Evolutionary conservation across 78 protist species (phyloP).

Genomic region (Chrysochromulina tobinii): DNA sequence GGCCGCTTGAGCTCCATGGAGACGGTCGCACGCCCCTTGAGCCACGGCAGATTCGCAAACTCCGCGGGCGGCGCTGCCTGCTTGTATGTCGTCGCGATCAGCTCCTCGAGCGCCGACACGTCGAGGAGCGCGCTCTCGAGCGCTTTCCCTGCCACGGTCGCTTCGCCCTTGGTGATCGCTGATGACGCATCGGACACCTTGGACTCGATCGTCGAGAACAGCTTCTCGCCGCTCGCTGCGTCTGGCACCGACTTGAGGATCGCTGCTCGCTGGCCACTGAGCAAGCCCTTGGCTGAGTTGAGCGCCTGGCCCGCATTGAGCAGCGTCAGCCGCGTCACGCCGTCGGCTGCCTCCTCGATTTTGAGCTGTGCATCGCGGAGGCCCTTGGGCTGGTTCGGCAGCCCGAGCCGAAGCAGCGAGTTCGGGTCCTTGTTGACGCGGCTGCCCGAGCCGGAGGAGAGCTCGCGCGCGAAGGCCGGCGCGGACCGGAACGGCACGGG

Average conservation of each 20-base stretch:
- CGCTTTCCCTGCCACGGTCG: too few species aligned
- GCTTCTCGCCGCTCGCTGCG: too few species aligned
- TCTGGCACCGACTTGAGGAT: neutral
- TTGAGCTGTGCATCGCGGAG: neutral
- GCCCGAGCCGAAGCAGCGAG: constrained; percentile 15
- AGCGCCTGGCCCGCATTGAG: neutral
- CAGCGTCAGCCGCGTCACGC: neutral
- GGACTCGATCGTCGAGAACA: too few species aligned
- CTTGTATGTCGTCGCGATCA: neutral
- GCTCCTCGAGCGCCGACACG: neutral
- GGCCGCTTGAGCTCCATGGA: neutral
- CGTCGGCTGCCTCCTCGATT: neutral
- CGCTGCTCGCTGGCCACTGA: neutral
- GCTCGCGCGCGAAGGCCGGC: neutral
- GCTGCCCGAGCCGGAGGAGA: neutral
- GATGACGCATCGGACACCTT: too few species aligned
- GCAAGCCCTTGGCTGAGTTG: neutral
- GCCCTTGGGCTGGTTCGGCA: neutral
- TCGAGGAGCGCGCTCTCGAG: too few species aligned
- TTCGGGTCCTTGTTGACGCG: constrained; percentile 6
- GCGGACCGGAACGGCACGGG: neutral
- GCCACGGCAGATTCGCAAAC: neutral
- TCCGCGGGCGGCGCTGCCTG: neutral
- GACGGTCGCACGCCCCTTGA: constrained; percentile 9
- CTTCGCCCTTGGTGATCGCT: too few species aligned